Conservation (phyloP, 176 grass and related monocot species). For the Ananas comosus region DNA sequence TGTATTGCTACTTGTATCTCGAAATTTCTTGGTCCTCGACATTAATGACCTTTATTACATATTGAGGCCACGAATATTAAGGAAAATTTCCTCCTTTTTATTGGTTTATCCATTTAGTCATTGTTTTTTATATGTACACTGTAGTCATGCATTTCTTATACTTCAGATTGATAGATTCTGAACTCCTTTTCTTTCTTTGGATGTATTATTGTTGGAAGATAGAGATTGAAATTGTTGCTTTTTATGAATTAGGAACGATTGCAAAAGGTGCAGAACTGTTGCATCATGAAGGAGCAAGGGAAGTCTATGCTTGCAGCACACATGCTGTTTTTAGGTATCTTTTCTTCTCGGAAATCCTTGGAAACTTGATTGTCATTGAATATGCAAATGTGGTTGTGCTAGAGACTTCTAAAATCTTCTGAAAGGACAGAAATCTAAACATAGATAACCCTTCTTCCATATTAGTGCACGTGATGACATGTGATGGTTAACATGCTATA, state of each 20-base stretch:
- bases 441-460: no score
- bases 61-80: no score
- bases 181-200: slow-evolving; percentile 5
- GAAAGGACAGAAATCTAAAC: no score
- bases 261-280: slow-evolving; percentile 85
- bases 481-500: no score
- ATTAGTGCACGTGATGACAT: no score
- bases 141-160: not conserved
- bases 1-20: not conserved
- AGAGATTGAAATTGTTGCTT: slow-evolving; percentile 1
- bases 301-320: slow-evolving; percentile 97
- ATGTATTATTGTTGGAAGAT: slow-evolving; percentile 13
- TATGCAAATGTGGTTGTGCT: no score
- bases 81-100: no score
- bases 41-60: not conserved
- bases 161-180: slow-evolving; percentile 1
- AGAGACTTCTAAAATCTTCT: no score
- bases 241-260: slow-evolving; percentile 65
- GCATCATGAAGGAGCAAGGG: slow-evolving; percentile 97
- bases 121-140: no score
- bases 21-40: slow-evolving; percentile 10
- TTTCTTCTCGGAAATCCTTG: not conserved
- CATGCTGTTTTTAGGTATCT: slow-evolving; percentile 98
- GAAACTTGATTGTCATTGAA: no score
- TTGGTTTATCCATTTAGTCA: no score